Conservation (phyloP, 164 flowering plant genomes). For the Vitis rupestris region DNA sequence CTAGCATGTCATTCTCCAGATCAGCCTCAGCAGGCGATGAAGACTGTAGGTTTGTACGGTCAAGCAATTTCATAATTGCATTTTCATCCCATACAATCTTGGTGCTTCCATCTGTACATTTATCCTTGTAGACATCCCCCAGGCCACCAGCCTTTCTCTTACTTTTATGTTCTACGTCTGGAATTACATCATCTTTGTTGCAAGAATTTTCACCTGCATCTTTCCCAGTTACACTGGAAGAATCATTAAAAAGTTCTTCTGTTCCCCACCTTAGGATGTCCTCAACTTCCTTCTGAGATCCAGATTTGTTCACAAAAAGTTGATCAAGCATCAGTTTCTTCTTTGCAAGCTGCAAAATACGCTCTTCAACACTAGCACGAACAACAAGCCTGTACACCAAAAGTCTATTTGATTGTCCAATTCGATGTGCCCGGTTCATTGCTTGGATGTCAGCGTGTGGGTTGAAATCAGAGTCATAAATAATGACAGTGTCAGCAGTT, state of each 20-base stretch:
- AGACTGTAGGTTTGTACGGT: conserved; percentile 74
- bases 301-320: conserved; percentile 95
- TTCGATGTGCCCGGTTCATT: conserved; percentile 99
- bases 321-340: conserved; percentile 99
- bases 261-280: conserved; percentile 98
- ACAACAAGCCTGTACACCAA: conserved; percentile 96
- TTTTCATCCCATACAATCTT: conserved; percentile 93
- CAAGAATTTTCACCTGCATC: conserved; percentile 43
- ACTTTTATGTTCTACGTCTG: conserved; percentile 60
- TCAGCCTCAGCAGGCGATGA: conserved; percentile 68
- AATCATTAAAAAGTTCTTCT: conserved; percentile 86
- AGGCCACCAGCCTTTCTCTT: conserved; percentile 78
- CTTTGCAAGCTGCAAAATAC: conserved; percentile 97
- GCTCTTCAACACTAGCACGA: conserved; percentile 99
- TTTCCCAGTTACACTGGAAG: conserved; percentile 42
- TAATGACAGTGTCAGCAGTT: conserved; percentile 96
- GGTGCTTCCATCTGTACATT: conserved; percentile 72
- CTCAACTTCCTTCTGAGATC: conserved; percentile 94
- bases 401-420: conserved; percentile 95
- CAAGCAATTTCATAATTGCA: conserved; percentile 82
- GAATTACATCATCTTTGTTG: conserved; percentile 45
- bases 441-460: conserved; percentile 99
- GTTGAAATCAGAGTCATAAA: conserved; percentile 98
- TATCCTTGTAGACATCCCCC: conserved; percentile 94
- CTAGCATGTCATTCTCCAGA: conserved; percentile 92